phyloP scores from a whole-genome alignment of 1,139 yeast genomes.

The Entelexis sorbosivorans region DNA sequence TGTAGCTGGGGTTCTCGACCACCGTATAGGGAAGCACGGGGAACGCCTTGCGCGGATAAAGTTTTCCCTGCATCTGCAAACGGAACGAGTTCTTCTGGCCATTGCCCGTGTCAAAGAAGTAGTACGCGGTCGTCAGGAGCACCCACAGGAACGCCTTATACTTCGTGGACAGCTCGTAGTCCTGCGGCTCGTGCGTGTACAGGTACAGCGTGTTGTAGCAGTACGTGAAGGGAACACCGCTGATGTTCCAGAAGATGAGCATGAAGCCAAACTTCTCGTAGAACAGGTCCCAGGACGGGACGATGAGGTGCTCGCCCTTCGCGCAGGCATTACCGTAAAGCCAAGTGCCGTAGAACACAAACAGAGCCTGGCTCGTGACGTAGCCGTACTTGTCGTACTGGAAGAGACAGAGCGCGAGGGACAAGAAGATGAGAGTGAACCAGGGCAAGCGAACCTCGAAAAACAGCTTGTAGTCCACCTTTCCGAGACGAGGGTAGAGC shows the following conservation, averaged over 20 bases:
- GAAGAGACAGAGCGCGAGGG: slow-evolving; percentile 61
- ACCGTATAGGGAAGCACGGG: slow-evolving; percentile 84
- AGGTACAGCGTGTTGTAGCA: slow-evolving; percentile 83
- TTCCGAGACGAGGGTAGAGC: slow-evolving; percentile 87
- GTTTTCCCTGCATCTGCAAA: slow-evolving; percentile 74
- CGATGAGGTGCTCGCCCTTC: slow-evolving; percentile 93
- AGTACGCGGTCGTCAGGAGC: slow-evolving; percentile 59
- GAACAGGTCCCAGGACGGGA: slow-evolving; percentile 99
- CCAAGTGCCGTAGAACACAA: slow-evolving; percentile 78
- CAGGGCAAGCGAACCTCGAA: slow-evolving; percentile 96
- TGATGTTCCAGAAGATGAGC: slow-evolving; percentile 97
- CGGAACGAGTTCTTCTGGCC: slow-evolving; percentile 94
- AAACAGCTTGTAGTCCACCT: slow-evolving; percentile 87
- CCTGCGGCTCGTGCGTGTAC: slow-evolving; percentile 70
- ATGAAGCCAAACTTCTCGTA: slow-evolving; percentile 97
- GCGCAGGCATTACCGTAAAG: slow-evolving; percentile 93
- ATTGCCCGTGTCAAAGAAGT: slow-evolving; percentile 88
- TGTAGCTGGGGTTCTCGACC: slow-evolving; percentile 70
- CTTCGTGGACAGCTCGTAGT: slow-evolving; percentile 56
- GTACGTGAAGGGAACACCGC: slow-evolving; percentile 97
- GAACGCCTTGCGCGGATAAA: slow-evolving; percentile 66
- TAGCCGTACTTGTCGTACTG: slow-evolving; percentile 76
- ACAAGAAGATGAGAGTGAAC: slow-evolving; percentile 75
- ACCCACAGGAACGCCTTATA: slow-evolving; percentile 50
- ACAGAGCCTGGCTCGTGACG: slow-evolving; percentile 63